Evolutionary conservation across 75 land plant genomes (phyloP).

Genomic region (Adiantum capillusveneris): DNA sequence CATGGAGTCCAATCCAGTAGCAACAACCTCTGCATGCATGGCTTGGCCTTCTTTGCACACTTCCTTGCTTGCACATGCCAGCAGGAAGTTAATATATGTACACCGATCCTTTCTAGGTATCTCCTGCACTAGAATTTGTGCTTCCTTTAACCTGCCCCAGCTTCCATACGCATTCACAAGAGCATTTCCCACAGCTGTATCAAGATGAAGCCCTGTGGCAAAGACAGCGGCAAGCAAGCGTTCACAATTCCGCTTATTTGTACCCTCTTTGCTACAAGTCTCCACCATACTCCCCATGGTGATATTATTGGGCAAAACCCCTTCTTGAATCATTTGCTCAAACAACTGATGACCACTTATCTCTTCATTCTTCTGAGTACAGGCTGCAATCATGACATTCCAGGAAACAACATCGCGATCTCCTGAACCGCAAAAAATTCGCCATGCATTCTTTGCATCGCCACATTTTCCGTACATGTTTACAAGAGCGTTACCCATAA

Average conservation of each 20-base stretch:
- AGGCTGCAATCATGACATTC: conserved; percentile 54
- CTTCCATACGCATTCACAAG: conserved; percentile 63
- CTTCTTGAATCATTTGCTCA: conserved; percentile 19
- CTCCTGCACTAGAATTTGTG: conserved; percentile 32
- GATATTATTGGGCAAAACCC: conserved; percentile 44
- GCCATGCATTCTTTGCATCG: conserved; percentile 14
- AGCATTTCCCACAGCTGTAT: conserved; percentile 50
- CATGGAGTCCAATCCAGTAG: conserved; percentile 33
- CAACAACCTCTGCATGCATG: conserved; percentile 39
- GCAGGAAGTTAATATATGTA: conserved; percentile 57
- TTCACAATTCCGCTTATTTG: conserved; percentile 27
- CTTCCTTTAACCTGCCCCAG: conserved; percentile 42
- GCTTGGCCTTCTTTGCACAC: conserved; percentile 33
- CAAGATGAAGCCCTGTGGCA: conserved; percentile 39
- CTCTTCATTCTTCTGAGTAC: conserved; percentile 25
- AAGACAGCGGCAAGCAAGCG: conserved; percentile 42
- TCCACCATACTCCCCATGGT: conserved; percentile 52
- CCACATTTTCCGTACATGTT: conserved; percentile 53
- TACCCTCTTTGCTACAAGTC: conserved; percentile 39
- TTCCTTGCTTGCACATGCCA: conserved; percentile 33
- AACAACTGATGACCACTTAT: conserved; percentile 17
- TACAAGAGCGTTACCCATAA: conserved; percentile 48
- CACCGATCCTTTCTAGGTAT: conserved; percentile 27
- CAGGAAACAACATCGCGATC: conserved; percentile 50
- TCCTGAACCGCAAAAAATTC: conserved; percentile 27